Evolutionary conservation across 768 basidiomycete species (phyloP).

Genomic region (Polyporus arcularius): DNA sequence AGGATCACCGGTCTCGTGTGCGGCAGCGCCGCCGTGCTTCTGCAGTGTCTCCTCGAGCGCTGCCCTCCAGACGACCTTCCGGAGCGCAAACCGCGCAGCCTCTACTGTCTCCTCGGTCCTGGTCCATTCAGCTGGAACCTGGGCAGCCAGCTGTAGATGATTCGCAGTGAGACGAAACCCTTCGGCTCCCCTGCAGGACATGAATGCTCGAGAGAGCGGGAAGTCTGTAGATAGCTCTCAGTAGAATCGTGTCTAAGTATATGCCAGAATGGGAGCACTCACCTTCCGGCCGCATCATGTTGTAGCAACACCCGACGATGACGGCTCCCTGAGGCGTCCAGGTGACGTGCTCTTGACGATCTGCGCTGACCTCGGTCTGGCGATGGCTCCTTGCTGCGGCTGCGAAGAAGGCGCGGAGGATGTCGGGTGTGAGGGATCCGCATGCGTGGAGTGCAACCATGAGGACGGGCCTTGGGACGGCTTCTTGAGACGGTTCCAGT

Average conservation of each 20-base stretch:
- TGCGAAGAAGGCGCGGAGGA: constrained; percentile 50
- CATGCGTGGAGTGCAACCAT: constrained; percentile 76
- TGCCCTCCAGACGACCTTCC: constrained; percentile 75
- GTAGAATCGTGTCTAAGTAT: background rate
- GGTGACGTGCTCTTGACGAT: no score
- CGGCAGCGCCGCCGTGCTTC: background rate
- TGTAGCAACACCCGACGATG: constrained; percentile 81
- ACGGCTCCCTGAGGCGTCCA: constrained; percentile 60
- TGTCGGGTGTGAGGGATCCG: constrained; percentile 69
- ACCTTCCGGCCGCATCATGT: constrained; percentile 61
- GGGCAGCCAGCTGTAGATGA: constrained; percentile 71
- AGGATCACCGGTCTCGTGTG: background rate
- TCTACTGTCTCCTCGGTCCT: constrained; percentile 34
- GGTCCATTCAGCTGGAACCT: constrained; percentile 67
- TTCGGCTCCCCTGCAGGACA: background rate
- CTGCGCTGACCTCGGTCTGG: no score
- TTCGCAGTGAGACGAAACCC: constrained; percentile 42
- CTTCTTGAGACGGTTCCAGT: no score
- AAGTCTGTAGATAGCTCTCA: constrained; percentile 43
- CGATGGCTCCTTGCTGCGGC: background rate
- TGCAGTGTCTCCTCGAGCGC: constrained; percentile 44
- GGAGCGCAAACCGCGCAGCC: constrained; percentile 51
- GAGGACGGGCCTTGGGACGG: constrained; percentile 44
- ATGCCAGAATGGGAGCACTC: constrained; percentile 2
- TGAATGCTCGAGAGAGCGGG: constrained; percentile 44